Percentiles rank a stretch among this genome's conserved stretches.
Conservation (phyloP, 1,284 basidiomycete species). For the Taiwanofungus camphoratus region DNA sequence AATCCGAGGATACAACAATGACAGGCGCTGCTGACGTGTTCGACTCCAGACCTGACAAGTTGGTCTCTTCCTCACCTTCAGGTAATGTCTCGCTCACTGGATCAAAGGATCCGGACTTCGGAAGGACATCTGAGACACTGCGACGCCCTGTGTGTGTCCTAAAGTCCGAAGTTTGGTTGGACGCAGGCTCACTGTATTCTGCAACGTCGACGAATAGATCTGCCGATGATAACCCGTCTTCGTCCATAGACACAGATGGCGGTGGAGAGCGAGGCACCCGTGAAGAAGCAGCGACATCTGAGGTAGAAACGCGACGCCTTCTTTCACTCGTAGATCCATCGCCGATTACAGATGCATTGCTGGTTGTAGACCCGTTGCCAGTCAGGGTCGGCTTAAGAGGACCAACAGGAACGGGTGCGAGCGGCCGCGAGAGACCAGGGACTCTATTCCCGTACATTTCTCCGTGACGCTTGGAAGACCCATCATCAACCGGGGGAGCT, state of each 20-base stretch:
- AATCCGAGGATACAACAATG: slow-evolving; percentile 1
- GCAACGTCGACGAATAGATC: slow-evolving; percentile 1
- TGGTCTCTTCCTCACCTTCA: slow-evolving; percentile 5
- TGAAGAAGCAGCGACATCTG: background rate
- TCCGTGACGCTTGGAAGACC: slow-evolving; percentile 42
- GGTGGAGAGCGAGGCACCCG: slow-evolving; percentile 1
- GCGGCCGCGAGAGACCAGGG: slow-evolving; percentile 33
- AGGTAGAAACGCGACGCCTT: slow-evolving; percentile 7
- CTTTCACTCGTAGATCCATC: slow-evolving; percentile 1
- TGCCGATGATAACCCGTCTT: slow-evolving; percentile 1
- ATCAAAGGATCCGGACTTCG: slow-evolving; percentile 1
- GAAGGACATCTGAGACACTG: slow-evolving; percentile 18
- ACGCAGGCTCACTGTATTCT: background rate
- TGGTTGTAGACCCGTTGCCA: no score
- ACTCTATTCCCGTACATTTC: slow-evolving; percentile 72
- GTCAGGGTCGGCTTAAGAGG: slow-evolving; percentile 6
- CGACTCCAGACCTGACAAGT: background rate
- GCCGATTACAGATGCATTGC: background rate
- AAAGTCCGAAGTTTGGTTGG: slow-evolving; percentile 5
- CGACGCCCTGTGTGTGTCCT: slow-evolving; percentile 8
- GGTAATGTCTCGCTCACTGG: slow-evolving; percentile 4
- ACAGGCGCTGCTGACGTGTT: background rate
- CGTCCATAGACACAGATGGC: slow-evolving; percentile 1
- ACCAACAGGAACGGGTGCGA: slow-evolving; percentile 16
- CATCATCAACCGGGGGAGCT: slow-evolving; percentile 47